These are phyloP conservation scores for Cardamine resedifolia DNA, from an alignment of 345 rosid species.

Conservation along the genomic window DNA sequence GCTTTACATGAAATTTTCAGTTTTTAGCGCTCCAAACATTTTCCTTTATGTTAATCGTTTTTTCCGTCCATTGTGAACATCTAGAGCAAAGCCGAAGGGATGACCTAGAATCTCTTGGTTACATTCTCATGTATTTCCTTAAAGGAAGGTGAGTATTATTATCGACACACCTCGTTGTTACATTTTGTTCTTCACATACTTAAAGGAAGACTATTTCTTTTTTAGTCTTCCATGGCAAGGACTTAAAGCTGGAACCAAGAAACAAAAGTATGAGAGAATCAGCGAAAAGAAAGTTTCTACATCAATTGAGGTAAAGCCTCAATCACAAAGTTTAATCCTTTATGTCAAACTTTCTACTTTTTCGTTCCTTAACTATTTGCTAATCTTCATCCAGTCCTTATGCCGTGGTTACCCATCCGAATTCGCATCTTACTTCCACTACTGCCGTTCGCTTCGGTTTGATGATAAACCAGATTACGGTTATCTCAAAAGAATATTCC, in stretches of 20 bases:
- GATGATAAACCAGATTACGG: slow-evolving; percentile 96
- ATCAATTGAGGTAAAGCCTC: slow-evolving; percentile 52
- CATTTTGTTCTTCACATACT: slow-evolving; percentile 4
- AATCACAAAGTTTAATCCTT: slow-evolving; percentile 4
- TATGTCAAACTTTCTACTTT: neutral
- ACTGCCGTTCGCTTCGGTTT: slow-evolving; percentile 88
- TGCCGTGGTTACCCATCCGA: slow-evolving; percentile 97
- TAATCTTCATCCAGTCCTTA: slow-evolving; percentile 57
- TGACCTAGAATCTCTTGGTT: slow-evolving; percentile 97
- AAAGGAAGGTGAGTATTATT: slow-evolving; percentile 78
- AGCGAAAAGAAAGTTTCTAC: slow-evolving; percentile 98
- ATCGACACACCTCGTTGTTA: neutral
- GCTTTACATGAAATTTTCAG: neutral
- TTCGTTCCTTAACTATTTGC: neutral
- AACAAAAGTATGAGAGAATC: slow-evolving; percentile 95
- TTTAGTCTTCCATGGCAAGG: slow-evolving; percentile 99
- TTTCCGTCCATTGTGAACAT: neutral
- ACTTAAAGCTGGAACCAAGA: slow-evolving; percentile 94
- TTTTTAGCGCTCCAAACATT: neutral
- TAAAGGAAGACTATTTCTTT: neutral
- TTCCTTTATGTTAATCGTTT: neutral
- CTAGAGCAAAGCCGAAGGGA: slow-evolving; percentile 99
- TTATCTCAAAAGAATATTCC: slow-evolving; percentile 86
- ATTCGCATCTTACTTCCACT: slow-evolving; percentile 95
- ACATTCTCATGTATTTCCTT: slow-evolving; percentile 90